phyloP scores from a whole-genome alignment of 208 protist genomes.

The Trypanosoma avium region DNA sequence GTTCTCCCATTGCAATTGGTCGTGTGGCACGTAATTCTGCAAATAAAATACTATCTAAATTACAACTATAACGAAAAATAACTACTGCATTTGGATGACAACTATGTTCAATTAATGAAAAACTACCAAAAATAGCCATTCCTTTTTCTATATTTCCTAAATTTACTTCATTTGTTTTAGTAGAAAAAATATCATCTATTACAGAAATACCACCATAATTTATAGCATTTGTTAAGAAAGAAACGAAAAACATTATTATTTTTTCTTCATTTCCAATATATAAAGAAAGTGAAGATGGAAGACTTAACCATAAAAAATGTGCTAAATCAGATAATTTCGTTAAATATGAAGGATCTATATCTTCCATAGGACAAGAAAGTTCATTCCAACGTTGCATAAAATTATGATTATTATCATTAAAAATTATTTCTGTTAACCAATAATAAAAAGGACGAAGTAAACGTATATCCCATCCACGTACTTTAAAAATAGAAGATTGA shows the following conservation, averaged over 20 bases:
- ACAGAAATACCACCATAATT: constrained; percentile 3
- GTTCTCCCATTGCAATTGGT: constrained; percentile 13
- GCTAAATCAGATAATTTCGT: constrained; percentile 10
- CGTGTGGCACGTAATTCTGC: constrained; percentile 25
- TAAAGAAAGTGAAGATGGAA: constrained; percentile 9
- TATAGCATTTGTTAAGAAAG: constrained; percentile 21
- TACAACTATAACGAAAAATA: constrained; percentile 14
- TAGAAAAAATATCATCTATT: background rate
- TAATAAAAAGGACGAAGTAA: constrained; percentile 18
- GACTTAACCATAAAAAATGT: constrained; percentile 17
- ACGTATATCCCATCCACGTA: constrained; percentile 1
- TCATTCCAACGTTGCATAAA: constrained; percentile 17
- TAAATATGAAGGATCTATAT: constrained; percentile 7
- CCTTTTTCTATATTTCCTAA: constrained; percentile 1
- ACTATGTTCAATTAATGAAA: constrained; percentile 27
- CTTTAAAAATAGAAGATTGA: constrained; percentile 9
- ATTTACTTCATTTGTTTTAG: background rate
- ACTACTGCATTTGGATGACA: constrained; percentile 23
- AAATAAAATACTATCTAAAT: constrained; percentile 7
- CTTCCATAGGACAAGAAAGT: constrained; percentile 21
- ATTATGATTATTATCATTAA: constrained; percentile 2
- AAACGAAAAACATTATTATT: constrained; percentile 16
- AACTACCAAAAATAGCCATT: constrained; percentile 15
- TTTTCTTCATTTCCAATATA: constrained; percentile 9
- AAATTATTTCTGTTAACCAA: constrained; percentile 16